phyloP scores from a whole-genome alignment of 495 filamentous ascomycete genomes.

The Lepraria neglecta region DNA sequence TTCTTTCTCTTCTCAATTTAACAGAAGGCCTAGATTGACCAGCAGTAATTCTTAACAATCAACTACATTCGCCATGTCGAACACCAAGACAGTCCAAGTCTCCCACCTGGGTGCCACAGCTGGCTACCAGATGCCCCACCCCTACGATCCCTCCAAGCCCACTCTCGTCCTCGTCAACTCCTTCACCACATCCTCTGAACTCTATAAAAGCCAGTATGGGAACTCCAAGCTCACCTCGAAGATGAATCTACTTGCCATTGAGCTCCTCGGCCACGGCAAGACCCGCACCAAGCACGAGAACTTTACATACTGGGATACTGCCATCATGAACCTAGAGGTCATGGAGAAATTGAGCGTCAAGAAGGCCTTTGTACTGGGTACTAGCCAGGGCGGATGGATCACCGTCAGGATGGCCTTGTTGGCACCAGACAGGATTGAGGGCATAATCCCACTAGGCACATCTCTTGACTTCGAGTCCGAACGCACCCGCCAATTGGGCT shows the following conservation, averaged over 20 bases:
- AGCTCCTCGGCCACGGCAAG: conserved; percentile 47
- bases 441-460: conserved; percentile 56
- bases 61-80: conserved; percentile 15
- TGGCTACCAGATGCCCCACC: conserved; percentile 33
- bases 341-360: conserved; percentile 48
- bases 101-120: conserved; percentile 37
- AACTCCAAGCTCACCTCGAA: conserved; percentile 26
- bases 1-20: not conserved
- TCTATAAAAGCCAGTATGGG: conserved; percentile 32
- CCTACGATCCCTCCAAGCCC: conserved; percentile 36
- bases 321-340: conserved; percentile 45
- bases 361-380: conserved; percentile 53
- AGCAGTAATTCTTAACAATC: not conserved
- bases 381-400: conserved; percentile 60
- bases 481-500: conserved; percentile 44
- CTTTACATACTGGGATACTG: conserved; percentile 50
- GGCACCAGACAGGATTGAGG: conserved; percentile 55
- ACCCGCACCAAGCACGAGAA: conserved; percentile 39
- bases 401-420: conserved; percentile 53
- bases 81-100: conserved; percentile 31
- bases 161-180: conserved; percentile 38
- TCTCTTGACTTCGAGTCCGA: conserved; percentile 57
- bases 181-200: conserved; percentile 34
- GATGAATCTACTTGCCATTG: conserved; percentile 47
- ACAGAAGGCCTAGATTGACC: too few relatives aligned